phyloP scores from a whole-genome alignment of 2,329 filamentous ascomycete genomes.

The Simplicillium sp. region DNA sequence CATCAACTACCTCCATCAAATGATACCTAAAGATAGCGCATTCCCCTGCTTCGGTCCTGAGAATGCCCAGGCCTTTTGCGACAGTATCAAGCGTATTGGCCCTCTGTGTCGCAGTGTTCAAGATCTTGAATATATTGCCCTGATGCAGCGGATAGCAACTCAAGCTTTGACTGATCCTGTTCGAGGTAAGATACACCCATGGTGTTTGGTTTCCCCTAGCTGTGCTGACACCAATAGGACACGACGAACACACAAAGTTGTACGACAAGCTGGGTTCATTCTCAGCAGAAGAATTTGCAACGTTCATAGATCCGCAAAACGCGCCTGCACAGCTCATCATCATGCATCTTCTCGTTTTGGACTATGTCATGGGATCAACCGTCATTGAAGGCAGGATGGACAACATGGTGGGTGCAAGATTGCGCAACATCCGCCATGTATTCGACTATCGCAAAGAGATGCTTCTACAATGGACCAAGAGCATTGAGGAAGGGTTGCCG shows the following conservation, averaged over 20 bases:
- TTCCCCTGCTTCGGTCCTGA: slow-evolving; percentile 9
- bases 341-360: slow-evolving; percentile 24
- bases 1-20: slow-evolving; percentile 13
- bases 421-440: neutral
- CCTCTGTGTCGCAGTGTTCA: slow-evolving; percentile 19
- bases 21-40: slow-evolving; percentile 8
- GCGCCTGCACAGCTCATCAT: slow-evolving; percentile 23
- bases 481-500: neutral
- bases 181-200: slow-evolving; percentile 14
- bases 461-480: neutral
- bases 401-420: neutral
- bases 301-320: slow-evolving; percentile 20
- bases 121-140: slow-evolving; percentile 20
- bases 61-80: slow-evolving; percentile 16
- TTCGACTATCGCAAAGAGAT: neutral
- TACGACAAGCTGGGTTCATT: slow-evolving; percentile 19
- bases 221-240: slow-evolving; percentile 11
- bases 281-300: slow-evolving; percentile 18
- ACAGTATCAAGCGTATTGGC: slow-evolving; percentile 16
- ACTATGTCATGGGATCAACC: slow-evolving; percentile 18
- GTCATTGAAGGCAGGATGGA: slow-evolving; percentile 5
- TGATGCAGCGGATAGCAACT: slow-evolving; percentile 18
- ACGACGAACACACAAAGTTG: slow-evolving; percentile 14
- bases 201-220: too few species aligned
- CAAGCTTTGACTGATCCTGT: slow-evolving; percentile 14